Conservation (phyloP, 176 grass and related monocot species). For the Musa schizocarpa region DNA sequence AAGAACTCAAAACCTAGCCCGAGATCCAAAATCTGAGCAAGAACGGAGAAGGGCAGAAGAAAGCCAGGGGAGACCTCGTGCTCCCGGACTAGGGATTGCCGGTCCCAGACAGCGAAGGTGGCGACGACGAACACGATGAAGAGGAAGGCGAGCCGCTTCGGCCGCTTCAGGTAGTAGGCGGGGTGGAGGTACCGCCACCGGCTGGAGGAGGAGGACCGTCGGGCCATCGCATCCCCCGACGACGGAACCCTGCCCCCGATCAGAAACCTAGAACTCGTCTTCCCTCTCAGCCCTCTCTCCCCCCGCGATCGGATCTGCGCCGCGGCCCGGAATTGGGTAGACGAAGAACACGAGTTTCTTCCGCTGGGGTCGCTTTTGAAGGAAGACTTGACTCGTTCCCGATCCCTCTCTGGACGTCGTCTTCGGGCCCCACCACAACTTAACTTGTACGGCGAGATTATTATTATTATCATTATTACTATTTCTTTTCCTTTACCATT, state of each 20-base stretch:
- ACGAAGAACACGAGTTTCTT: neutral
- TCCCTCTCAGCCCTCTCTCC: too few relatives aligned
- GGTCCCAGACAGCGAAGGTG: conserved; percentile 91
- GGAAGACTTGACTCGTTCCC: neutral
- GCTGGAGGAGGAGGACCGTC: conserved; percentile 46
- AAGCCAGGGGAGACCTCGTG: conserved; percentile 45
- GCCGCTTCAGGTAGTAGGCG: conserved; percentile 90
- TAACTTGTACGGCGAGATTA: too few relatives aligned
- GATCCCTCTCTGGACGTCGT: neutral
- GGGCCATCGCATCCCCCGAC: conserved; percentile 24
- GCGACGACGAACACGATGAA: conserved; percentile 79
- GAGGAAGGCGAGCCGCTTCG: conserved; percentile 78
- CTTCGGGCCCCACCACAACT: neutral
- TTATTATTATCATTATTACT: too few relatives aligned
- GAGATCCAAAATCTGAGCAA: neutral
- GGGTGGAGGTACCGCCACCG: conserved; percentile 82
- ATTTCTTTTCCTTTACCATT: too few relatives aligned
- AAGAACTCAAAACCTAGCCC: neutral
- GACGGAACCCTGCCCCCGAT: conserved; percentile 28
- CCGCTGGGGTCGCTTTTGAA: neutral
- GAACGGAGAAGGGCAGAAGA: neutral
- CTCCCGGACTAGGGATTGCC: conserved; percentile 72
- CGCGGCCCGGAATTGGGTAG: neutral
- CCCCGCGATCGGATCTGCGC: neutral
- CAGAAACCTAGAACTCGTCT: neutral